A percentile compares a stretch with the other conserved stretches of the same genome.
Evolutionary conservation across 345 rosid genomes (phyloP).

Genomic region (Brassica juncea): DNA sequence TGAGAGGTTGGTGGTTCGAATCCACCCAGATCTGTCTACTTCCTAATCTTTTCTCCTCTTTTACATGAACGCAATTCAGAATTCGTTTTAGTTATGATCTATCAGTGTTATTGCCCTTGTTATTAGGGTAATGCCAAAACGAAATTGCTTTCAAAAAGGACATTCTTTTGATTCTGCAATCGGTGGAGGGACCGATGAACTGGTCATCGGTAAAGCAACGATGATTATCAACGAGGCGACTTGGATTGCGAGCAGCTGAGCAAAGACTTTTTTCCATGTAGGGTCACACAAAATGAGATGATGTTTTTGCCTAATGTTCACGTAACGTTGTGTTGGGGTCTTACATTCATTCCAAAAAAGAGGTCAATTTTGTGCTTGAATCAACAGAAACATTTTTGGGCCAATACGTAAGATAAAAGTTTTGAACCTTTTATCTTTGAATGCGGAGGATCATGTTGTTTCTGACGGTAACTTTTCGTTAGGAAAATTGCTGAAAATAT

Average conservation of each 20-base stretch:
- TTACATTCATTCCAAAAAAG: no score
- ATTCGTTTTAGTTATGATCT: not conserved
- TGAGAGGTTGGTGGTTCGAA: slow-evolving; percentile 48
- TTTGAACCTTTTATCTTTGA: no score
- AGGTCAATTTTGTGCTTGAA: no score
- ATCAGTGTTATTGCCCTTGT: not conserved
- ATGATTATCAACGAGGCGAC: not conserved
- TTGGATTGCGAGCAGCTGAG: not conserved
- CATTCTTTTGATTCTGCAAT: not conserved
- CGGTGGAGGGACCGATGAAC: not conserved
- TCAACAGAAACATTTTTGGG: no score
- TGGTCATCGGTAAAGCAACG: not conserved
- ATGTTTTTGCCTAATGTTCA: not conserved
- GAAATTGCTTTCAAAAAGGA: not conserved
- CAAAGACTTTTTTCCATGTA: not conserved
- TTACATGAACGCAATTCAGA: not conserved
- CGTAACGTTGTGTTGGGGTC: no score
- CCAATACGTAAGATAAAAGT: no score
- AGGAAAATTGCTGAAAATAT: no score
- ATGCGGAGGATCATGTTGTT: no score
- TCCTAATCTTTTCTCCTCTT: slow-evolving; percentile 12
- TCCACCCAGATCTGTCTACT: slow-evolving; percentile 49
- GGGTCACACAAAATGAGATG: not conserved
- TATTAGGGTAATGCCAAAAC: not conserved
- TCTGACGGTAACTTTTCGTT: no score